Evolutionary conservation across 2,329 filamentous ascomycete species (phyloP).

Genomic region (Aspergillus uvarum): DNA sequence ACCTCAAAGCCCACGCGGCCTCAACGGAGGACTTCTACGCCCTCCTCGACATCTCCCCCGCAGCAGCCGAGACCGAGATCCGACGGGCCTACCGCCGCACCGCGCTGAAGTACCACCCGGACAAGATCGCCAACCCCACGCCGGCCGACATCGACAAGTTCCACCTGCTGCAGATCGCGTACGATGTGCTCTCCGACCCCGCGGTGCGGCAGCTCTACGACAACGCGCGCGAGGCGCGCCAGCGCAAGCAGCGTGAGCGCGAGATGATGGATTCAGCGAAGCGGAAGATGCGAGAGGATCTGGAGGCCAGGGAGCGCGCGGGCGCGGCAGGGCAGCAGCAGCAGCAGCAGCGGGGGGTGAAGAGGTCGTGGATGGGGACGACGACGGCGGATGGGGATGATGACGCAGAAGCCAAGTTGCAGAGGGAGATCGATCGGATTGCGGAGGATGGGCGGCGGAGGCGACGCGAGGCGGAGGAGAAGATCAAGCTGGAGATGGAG

Average conservation of each 20-base stretch:
- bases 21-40: constrained; percentile 74
- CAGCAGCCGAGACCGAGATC: constrained; percentile 69
- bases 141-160: constrained; percentile 72
- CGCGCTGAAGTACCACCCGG: constrained; percentile 88
- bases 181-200: constrained; percentile 74
- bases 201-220: constrained; percentile 76
- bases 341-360: constrained; percentile 52
- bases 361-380: constrained; percentile 52
- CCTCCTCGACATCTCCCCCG: constrained; percentile 66
- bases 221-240: constrained; percentile 67
- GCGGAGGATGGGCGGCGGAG: constrained; percentile 55
- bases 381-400: constrained; percentile 27
- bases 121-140: constrained; percentile 75
- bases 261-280: constrained; percentile 72
- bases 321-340: constrained; percentile 34
- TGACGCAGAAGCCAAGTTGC: constrained; percentile 51
- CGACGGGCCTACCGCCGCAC: constrained; percentile 80
- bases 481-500: constrained; percentile 46
- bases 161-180: constrained; percentile 80
- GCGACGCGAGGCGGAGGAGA: constrained; percentile 50
- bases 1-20: constrained; percentile 58
- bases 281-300: constrained; percentile 77
- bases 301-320: constrained; percentile 72
- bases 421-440: constrained; percentile 54
- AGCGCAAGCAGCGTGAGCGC: constrained; percentile 68